Conservation (phyloP, 768 basidiomycete genomes). For the Boletus tomentosulus region DNA sequence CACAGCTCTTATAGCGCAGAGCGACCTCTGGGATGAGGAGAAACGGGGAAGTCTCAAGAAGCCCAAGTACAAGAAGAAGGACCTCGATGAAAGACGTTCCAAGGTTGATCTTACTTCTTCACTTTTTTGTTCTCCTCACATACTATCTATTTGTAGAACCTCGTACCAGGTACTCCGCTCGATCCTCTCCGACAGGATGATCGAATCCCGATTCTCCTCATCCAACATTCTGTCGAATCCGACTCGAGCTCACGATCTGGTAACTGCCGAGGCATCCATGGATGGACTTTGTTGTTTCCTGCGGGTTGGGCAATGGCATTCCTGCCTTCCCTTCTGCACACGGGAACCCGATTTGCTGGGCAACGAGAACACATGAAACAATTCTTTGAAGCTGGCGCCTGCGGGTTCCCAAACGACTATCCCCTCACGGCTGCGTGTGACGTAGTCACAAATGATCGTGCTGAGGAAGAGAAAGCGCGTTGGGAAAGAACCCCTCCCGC, state of each 20-base stretch:
- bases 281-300: slow-evolving; percentile 86
- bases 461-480: slow-evolving; percentile 45
- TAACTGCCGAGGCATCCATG: slow-evolving; percentile 52
- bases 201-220: slow-evolving; percentile 76
- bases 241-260: slow-evolving; percentile 21
- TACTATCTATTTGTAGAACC: slow-evolving; percentile 44
- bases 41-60: slow-evolving; percentile 48
- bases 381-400: slow-evolving; percentile 70
- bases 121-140: neutral
- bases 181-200: slow-evolving; percentile 69
- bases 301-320: slow-evolving; percentile 91
- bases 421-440: slow-evolving; percentile 55
- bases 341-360: slow-evolving; percentile 81
- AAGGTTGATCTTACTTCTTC: slow-evolving; percentile 42
- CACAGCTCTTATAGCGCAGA: slow-evolving; percentile 53
- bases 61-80: slow-evolving; percentile 75
- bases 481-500: slow-evolving; percentile 87
- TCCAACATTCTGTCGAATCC: slow-evolving; percentile 70
- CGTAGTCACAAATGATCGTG: slow-evolving; percentile 45
- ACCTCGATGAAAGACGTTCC: slow-evolving; percentile 78
- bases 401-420: slow-evolving; percentile 81
- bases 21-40: slow-evolving; percentile 70
- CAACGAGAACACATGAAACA: slow-evolving; percentile 81
- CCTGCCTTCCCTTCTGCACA: slow-evolving; percentile 74
- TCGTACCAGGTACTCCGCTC: slow-evolving; percentile 74